phyloP scores from a whole-genome alignment of 164 flowering plant species.

The Magnolia sinica region DNA sequence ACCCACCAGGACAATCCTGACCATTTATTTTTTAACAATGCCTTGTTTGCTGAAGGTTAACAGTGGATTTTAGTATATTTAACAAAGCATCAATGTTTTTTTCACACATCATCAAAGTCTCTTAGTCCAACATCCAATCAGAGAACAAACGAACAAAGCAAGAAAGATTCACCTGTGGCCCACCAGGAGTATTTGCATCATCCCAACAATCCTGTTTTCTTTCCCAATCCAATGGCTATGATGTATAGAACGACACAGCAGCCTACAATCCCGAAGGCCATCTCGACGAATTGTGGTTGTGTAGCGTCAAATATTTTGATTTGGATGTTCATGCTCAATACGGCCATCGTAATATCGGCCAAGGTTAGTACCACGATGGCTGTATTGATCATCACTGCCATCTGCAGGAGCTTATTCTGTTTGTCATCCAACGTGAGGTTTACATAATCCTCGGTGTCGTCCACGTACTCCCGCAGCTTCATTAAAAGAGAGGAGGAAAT shows the following conservation, averaged over 20 bases:
- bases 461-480: too few relatives aligned
- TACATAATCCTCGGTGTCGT: too few relatives aligned
- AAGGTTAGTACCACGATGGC: constrained; percentile 33
- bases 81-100: too few relatives aligned
- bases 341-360: constrained; percentile 28
- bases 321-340: constrained; percentile 36
- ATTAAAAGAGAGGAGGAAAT: background rate
- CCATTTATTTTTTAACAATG: too few relatives aligned
- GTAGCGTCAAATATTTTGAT: constrained; percentile 20
- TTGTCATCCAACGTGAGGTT: background rate
- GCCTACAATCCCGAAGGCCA: constrained; percentile 30
- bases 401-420: constrained; percentile 46
- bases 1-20: too few relatives aligned
- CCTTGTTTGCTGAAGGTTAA: too few relatives aligned
- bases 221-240: constrained; percentile 40
- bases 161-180: too few relatives aligned
- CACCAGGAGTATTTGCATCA: background rate
- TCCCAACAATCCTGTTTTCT: constrained; percentile 33
- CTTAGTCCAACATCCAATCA: too few relatives aligned
- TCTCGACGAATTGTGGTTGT: constrained; percentile 30
- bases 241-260: constrained; percentile 36
- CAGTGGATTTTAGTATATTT: too few relatives aligned
- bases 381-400: constrained; percentile 46
- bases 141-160: too few relatives aligned
- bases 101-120: too few relatives aligned